These are phyloP conservation scores for Tagetes erecta DNA, from an alignment of 129 eudicot species.

Conservation along the genomic window DNA sequence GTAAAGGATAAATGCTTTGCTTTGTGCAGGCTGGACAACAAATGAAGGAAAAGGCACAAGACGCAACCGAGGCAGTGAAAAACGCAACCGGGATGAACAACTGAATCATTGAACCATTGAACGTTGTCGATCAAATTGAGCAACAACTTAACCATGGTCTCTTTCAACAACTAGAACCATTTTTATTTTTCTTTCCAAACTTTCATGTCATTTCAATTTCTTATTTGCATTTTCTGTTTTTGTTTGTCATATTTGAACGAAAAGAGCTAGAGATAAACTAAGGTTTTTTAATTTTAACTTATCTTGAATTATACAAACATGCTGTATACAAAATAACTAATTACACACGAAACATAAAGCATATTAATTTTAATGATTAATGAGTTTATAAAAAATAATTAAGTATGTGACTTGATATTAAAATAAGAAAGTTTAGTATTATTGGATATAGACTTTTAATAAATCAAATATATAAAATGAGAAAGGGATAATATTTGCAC, in stretches of 20 bases:
- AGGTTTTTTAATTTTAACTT: background rate
- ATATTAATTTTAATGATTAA: no score
- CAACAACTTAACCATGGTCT: background rate
- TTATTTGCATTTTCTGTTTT: background rate
- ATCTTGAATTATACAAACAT: background rate
- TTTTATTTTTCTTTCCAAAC: background rate
- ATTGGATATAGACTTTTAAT: background rate
- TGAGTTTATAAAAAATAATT: no score
- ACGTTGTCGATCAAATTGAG: background rate
- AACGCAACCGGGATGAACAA: slow-evolving; percentile 60
- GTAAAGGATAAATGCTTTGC: background rate
- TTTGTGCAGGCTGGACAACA: slow-evolving; percentile 60
- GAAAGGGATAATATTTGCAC: slow-evolving; percentile 1
- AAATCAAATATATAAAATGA: background rate
- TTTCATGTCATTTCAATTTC: background rate
- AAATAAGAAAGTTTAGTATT: background rate
- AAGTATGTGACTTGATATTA: background rate
- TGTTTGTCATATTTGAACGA: slow-evolving; percentile 10
- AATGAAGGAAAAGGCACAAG: slow-evolving; percentile 54
- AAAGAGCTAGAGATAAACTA: background rate
- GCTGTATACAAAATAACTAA: no score
- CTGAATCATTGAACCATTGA: slow-evolving; percentile 43
- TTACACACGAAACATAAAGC: no score
- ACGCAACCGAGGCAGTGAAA: slow-evolving; percentile 59
- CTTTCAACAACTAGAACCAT: no score